Evolutionary conservation across 441 rosid species (phyloP), one percentile per base, ranked within the genome.

Genomic region (Populus hybrid): DNA sequence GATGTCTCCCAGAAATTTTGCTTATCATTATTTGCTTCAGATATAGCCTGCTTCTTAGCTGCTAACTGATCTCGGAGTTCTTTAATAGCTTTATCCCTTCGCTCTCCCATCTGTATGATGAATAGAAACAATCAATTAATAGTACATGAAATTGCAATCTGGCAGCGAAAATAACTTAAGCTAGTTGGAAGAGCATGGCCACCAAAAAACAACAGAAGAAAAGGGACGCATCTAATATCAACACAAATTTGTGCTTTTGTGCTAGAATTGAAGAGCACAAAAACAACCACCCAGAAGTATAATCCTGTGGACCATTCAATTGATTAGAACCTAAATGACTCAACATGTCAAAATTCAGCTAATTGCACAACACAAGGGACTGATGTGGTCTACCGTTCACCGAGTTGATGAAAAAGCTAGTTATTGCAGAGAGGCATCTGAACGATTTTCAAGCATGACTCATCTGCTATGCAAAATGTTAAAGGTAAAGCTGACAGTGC

Each of bases 1-100:
- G 98, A 84, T 70, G 87, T 81, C 79, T 96, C 97, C 99, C 98
- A 96, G 78, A 94, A 92, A 80, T 92, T 94, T 71, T 76, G 88
- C 74, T 90, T 91, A 26, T 80, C 88, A 9, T 36, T 73, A 40
- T 67, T 79, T 42, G 76, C 68, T 6, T 18, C 78, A 59, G 84
- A 76, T 70, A 67, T 83, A 5, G 81, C 53, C 40, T 84, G 87
- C 34, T 88, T 84, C 71, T 87, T 89, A 3, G 85, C 83, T 42
- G 91, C 90, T 76, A 96, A 72, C 79, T 94, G 92, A 35, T 88
- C 93, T 70, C 85, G 84, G 35, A 96, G 92, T 74, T 90, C 94
- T 85, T 90, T 87, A 24, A 96, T 57, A 2, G 95, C 94, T 85
- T 86, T 88, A 84, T 91, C 99, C 73, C 94, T 90, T 35, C 91